Evolutionary conservation across 495 filamentous ascomycete genomes (phyloP), one percentile per base, ranked within the genome.

Genomic region (Penicillium turbatum): DNA sequence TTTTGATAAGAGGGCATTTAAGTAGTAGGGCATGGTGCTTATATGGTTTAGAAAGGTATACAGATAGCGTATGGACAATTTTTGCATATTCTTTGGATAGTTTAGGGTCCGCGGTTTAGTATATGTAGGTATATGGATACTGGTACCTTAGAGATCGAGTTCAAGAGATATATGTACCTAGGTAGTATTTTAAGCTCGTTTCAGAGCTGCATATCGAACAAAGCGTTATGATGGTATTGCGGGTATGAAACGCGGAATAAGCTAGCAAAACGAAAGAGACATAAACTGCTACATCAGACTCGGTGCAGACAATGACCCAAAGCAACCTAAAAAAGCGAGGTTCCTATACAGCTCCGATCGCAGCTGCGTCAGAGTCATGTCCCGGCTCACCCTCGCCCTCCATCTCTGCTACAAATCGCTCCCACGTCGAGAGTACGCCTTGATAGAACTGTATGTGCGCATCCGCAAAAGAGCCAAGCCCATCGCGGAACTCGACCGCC

Each of bases 371-470:
- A 35, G 50, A 54, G 51, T 63, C 61, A 7, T 47, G 54, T 19
- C 47, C 52, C 1, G 49, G 16, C 9, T 67, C 72, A 19, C 65
- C 41, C 51, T 86, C 81, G 50, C 77, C 81, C 69, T 95, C 90
- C 86, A 96, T 93, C 53, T 96, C 89, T 58, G 79, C 77, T 35
- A 97, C 74, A 69, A 96, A 97, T 61, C 77, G 71, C 74, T 97
- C 91, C 93, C 93, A 98, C 11, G 86, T 89, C 56, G 86, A 85
- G 47, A 90, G 79, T 6, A 87, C 86, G 24, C 81, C 82, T 43
- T 79, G 80, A 62, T 95, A 97, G 62, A 96, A 97, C 8, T 85
- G 82, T 54, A 95, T 85, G 65, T 98, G 89, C 40, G 87, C 83
- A 59, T 90, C 88, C 8, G 92, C 90, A 39, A 97, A 73, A 24